Conservation (phyloP, 768 basidiomycete genomes). For the Boletus bicolor region DNA sequence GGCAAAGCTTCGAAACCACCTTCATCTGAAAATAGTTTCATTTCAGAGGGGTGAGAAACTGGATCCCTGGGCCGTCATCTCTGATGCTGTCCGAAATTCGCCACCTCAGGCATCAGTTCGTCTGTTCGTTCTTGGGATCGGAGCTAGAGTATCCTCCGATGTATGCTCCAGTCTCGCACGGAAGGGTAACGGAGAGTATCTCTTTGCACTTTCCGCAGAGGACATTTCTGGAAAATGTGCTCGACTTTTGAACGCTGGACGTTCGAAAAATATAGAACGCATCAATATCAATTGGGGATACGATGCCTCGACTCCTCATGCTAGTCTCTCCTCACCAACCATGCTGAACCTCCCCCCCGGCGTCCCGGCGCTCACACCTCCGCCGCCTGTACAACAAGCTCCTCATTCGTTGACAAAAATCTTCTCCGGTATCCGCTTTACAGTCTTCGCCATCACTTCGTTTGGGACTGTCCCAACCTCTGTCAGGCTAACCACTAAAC, state of each 20-base stretch:
- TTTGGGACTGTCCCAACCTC: constrained; percentile 21
- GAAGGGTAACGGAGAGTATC: constrained; percentile 48
- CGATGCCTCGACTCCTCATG: background rate
- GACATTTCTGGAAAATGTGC: constrained; percentile 48
- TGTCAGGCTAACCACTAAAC: constrained; percentile 28
- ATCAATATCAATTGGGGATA: constrained; percentile 50
- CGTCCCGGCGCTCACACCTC: constrained; percentile 31
- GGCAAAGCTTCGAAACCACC: background rate
- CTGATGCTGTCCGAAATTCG: constrained; percentile 34
- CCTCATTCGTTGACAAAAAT: constrained; percentile 31
- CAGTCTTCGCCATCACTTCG: constrained; percentile 33
- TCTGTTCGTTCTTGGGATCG: constrained; percentile 60
- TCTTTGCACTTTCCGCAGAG: constrained; percentile 46
- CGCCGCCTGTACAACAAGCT: constrained; percentile 33
- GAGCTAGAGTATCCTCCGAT: constrained; percentile 44
- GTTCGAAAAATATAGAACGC: constrained; percentile 43
- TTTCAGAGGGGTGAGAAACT: constrained; percentile 16
- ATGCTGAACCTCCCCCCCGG: constrained; percentile 14
- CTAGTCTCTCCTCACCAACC: constrained; percentile 10
- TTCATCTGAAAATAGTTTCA: too few species aligned
- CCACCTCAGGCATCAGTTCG: constrained; percentile 36
- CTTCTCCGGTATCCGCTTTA: constrained; percentile 34
- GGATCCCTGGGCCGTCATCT: constrained; percentile 16
- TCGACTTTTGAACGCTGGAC: constrained; percentile 49
- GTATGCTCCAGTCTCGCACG: constrained; percentile 54